Conservation (phyloP, 768 basidiomycete species). For the Lentinula sp. region DNA sequence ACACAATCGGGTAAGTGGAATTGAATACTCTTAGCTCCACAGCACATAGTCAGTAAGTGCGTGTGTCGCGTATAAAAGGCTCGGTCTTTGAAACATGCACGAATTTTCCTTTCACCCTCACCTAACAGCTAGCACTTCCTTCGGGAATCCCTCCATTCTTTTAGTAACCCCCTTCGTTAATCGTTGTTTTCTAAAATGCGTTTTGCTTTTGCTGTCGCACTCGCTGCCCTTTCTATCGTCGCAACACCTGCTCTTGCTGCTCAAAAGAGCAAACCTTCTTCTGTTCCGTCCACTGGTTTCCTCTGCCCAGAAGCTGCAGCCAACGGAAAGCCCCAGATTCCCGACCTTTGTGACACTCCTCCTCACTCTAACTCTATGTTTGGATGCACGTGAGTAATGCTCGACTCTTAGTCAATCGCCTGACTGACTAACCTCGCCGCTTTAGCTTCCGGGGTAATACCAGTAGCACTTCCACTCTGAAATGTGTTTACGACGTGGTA, state of each 20-base stretch:
- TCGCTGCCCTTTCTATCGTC: background rate
- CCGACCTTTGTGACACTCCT: slow-evolving; percentile 1
- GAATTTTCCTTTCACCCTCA: background rate
- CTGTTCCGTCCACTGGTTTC: background rate
- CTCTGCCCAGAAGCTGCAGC: background rate
- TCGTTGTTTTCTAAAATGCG: background rate
- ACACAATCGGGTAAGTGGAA: background rate
- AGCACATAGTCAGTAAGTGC: background rate
- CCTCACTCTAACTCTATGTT: background rate
- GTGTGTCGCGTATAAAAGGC: background rate
- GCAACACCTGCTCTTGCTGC: background rate
- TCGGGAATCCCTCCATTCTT: slow-evolving; percentile 1
- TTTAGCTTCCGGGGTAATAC: background rate
- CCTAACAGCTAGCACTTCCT: background rate
- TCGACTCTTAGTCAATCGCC: too few species aligned
- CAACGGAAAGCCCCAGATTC: background rate
- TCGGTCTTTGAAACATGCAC: background rate
- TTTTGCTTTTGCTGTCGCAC: background rate
- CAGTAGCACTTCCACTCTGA: background rate
- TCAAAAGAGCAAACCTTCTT: slow-evolving; percentile 1
- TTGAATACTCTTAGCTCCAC: background rate
- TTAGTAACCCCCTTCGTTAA: background rate
- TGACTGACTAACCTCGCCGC: background rate
- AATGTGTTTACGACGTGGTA: slow-evolving; percentile 3
- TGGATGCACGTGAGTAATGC: slow-evolving; percentile 4